phyloP scores from a whole-genome alignment of 2,329 filamentous ascomycete species.

The Monilinia aucupariae region DNA sequence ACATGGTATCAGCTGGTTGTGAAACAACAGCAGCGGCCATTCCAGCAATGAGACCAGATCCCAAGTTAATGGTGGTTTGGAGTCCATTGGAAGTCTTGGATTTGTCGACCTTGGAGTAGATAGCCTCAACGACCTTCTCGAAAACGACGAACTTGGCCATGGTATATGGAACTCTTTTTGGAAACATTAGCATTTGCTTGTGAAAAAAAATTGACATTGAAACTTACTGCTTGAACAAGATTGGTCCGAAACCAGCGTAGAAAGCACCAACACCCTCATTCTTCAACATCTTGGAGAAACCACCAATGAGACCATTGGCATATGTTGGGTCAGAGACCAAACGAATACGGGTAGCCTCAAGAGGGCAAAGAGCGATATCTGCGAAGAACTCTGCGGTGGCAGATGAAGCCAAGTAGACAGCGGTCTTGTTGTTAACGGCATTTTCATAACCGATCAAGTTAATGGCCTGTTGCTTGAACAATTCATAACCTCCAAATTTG shows the following conservation, averaged over 20 bases:
- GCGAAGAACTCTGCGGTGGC: conserved; percentile 63
- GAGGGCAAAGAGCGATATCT: conserved; percentile 81
- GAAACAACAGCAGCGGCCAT: conserved; percentile 84
- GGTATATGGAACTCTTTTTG: conserved; percentile 70
- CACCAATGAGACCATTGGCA: conserved; percentile 70
- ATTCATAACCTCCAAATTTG: conserved; percentile 93
- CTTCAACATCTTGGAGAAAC: conserved; percentile 78
- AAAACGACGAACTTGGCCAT: conserved; percentile 94
- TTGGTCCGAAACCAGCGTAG: conserved; percentile 87
- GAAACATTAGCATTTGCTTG: background rate
- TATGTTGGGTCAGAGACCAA: conserved; percentile 84
- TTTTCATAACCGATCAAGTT: conserved; percentile 72
- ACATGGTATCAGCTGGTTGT: conserved; percentile 89
- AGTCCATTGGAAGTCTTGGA: conserved; percentile 57
- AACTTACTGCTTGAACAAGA: conserved; percentile 72
- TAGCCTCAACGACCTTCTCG: conserved; percentile 76
- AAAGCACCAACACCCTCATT: conserved; percentile 79
- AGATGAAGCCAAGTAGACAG: conserved; percentile 70
- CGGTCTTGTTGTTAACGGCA: conserved; percentile 72
- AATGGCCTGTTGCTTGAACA: conserved; percentile 92
- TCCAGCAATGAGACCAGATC: conserved; percentile 71
- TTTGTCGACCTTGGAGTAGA: conserved; percentile 69
- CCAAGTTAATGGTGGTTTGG: conserved; percentile 78
- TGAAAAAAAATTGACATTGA: background rate
- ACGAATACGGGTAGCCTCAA: conserved; percentile 90